Conservation (phyloP, 129 eudicot genomes). For the Calendula officinalis region DNA sequence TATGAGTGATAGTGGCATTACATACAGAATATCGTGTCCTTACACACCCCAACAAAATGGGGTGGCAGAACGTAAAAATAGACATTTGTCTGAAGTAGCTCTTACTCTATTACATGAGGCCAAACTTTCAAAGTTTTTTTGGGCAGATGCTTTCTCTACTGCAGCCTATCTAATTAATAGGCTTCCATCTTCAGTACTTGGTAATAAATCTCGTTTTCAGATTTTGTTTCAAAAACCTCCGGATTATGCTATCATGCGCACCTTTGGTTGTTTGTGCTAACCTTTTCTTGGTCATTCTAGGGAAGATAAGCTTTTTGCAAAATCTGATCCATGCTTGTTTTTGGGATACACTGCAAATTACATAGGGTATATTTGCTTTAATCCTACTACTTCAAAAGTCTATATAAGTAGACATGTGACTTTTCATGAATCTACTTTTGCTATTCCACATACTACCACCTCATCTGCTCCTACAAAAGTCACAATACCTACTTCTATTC, state of each 20-base stretch:
- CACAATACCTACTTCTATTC: background rate
- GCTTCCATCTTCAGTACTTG: background rate
- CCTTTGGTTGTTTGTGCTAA: background rate
- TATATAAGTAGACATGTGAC: background rate
- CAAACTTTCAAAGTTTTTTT: too few relatives aligned
- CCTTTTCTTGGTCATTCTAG: background rate
- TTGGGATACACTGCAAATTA: background rate
- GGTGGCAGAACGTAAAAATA: too few relatives aligned
- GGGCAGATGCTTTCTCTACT: too few relatives aligned
- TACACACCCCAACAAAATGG: too few relatives aligned
- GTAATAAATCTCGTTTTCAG: background rate
- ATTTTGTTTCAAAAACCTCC: background rate
- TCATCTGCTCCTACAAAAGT: background rate
- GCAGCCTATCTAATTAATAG: background rate
- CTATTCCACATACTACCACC: background rate
- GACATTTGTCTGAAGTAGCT: too few relatives aligned
- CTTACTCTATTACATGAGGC: too few relatives aligned
- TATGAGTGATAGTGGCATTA: too few relatives aligned
- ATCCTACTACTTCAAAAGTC: background rate
- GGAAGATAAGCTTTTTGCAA: background rate
- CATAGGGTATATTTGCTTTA: background rate
- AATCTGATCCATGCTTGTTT: background rate
- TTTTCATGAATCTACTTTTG: background rate
- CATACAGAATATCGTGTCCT: too few relatives aligned
- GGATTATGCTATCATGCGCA: background rate